A percentile compares a stretch with the other conserved stretches of the same genome.
Conservation (phyloP, 1,284 basidiomycete genomes). For the Phellinidium pouzarii region DNA sequence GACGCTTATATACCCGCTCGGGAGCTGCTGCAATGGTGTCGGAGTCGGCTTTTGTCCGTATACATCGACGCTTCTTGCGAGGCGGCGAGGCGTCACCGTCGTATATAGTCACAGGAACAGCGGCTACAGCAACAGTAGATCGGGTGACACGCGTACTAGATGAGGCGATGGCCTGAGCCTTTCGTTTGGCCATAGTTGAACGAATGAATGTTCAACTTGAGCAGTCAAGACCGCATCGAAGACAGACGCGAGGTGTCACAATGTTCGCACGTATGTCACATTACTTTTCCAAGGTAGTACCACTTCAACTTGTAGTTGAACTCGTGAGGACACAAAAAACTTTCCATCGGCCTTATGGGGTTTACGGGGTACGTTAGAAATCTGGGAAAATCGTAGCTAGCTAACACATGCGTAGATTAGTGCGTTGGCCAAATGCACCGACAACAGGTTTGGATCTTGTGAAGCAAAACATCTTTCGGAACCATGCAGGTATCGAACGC, state of each 20-base stretch:
- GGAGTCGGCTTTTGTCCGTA: not conserved
- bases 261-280: not conserved
- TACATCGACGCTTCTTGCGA: slow-evolving; percentile 4
- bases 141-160: slow-evolving; percentile 23
- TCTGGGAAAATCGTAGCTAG: slow-evolving; percentile 15
- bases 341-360: no score
- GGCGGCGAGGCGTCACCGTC: not conserved
- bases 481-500: slow-evolving; percentile 53
- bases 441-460: slow-evolving; percentile 60
- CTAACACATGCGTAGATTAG: slow-evolving; percentile 39
- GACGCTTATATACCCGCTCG: slow-evolving; percentile 1
- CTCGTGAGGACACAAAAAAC: no score
- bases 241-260: slow-evolving; percentile 19
- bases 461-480: slow-evolving; percentile 56
- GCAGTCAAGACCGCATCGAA: slow-evolving; percentile 12
- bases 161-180: slow-evolving; percentile 26
- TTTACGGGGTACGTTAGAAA: slow-evolving; percentile 48
- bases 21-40: not conserved
- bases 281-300: no score
- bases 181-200: slow-evolving; percentile 44
- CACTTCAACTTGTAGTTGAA: slow-evolving; percentile 3
- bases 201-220: slow-evolving; percentile 20
- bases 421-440: slow-evolving; percentile 74
- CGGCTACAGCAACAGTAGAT: slow-evolving; percentile 15
- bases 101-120: not conserved